phyloP scores from a whole-genome alignment of 1,139 yeast genomes.

The Geotrichum klebahnii region DNA sequence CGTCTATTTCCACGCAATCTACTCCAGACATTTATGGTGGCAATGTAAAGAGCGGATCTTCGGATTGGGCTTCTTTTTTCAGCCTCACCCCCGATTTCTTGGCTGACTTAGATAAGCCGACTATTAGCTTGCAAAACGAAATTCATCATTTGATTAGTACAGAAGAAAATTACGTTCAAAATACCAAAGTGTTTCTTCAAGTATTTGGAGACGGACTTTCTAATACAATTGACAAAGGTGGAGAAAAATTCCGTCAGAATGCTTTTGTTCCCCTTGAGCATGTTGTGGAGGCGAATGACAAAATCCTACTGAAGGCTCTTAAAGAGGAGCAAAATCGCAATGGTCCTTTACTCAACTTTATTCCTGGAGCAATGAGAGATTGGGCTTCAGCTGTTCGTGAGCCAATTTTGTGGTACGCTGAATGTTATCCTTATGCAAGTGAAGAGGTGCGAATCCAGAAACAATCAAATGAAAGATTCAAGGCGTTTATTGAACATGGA shows the following conservation, averaged over 20 bases:
- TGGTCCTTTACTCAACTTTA: slow-evolving; percentile 16
- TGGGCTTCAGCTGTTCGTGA: slow-evolving; percentile 14
- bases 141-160: slow-evolving; percentile 15
- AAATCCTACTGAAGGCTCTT: slow-evolving; percentile 13
- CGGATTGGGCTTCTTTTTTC: slow-evolving; percentile 19
- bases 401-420: slow-evolving; percentile 18
- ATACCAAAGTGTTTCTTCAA: slow-evolving; percentile 13
- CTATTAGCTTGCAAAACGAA: slow-evolving; percentile 16
- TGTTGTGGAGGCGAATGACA: slow-evolving; percentile 14
- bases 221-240: slow-evolving; percentile 3
- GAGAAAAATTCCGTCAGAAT: slow-evolving; percentile 10
- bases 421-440: slow-evolving; percentile 13
- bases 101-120: neutral
- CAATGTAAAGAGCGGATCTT: slow-evolving; percentile 1
- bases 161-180: slow-evolving; percentile 19
- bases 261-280: slow-evolving; percentile 16
- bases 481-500: slow-evolving; percentile 9
- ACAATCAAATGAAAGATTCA: slow-evolving; percentile 12
- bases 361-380: slow-evolving; percentile 2
- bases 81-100: slow-evolving; percentile 10
- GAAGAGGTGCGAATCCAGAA: slow-evolving; percentile 1
- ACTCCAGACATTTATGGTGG: slow-evolving; percentile 8
- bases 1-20: slow-evolving; percentile 9
- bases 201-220: slow-evolving; percentile 16
- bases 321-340: slow-evolving; percentile 13